Evolutionary conservation across 768 basidiomycete species (phyloP).

Genomic region (Boletus speciosus): DNA sequence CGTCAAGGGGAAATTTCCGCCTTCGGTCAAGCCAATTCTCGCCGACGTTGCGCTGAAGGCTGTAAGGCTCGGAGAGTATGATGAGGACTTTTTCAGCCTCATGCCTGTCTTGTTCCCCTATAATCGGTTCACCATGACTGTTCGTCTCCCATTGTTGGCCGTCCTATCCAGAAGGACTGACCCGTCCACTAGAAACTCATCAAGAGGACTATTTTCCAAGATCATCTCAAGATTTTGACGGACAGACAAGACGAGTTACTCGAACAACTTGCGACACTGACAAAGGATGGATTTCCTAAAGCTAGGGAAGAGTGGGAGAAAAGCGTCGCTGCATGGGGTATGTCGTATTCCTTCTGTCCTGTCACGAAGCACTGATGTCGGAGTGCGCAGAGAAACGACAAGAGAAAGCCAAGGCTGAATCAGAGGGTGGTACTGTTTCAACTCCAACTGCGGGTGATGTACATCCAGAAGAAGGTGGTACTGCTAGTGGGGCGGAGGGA

Average conservation of each 20-base stretch:
- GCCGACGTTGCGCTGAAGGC: constrained; percentile 72
- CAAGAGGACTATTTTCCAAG: constrained; percentile 79
- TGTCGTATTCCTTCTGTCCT: constrained; percentile 13
- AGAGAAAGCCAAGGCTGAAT: constrained; percentile 48
- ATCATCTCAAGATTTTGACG: constrained; percentile 64
- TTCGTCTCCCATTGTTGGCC: constrained; percentile 33
- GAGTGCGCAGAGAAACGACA: constrained; percentile 44
- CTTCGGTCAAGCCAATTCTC: constrained; percentile 67
- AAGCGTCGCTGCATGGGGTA: constrained; percentile 66
- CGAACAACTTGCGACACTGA: constrained; percentile 54
- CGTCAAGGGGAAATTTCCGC: constrained; percentile 88
- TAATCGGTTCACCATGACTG: constrained; percentile 92
- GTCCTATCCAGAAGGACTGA: constrained; percentile 6
- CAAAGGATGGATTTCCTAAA: constrained; percentile 62
- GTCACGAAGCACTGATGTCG: background rate
- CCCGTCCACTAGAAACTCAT: constrained; percentile 70
- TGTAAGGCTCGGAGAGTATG: constrained; percentile 81
- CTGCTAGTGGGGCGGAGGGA: constrained; percentile 26
- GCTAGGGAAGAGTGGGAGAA: constrained; percentile 78
- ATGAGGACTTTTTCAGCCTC: constrained; percentile 86
- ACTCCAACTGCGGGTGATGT: constrained; percentile 24
- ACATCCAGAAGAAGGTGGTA: constrained; percentile 32
- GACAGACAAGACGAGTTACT: constrained; percentile 69
- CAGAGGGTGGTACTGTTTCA: constrained; percentile 32
- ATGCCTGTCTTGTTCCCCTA: constrained; percentile 90